Percentiles rank a stretch among this genome's conserved stretches.
Conservation (phyloP, 345 rosid genomes). For the Eucalyptus erythrocorys region DNA sequence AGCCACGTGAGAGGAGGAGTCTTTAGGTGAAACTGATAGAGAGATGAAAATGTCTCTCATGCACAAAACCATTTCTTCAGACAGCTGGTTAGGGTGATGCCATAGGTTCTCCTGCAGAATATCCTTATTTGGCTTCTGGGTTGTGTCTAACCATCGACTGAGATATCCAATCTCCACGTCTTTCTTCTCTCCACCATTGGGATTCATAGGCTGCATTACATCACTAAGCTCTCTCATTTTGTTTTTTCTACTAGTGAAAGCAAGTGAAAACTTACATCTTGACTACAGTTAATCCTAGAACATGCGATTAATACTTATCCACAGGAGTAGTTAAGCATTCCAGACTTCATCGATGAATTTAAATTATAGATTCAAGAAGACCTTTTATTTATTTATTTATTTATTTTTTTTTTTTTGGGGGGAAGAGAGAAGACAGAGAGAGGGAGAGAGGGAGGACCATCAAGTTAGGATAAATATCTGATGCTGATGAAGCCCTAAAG, state of each 20-base stretch:
- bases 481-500: constrained; percentile 11
- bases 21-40: constrained; percentile 38
- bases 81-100: constrained; percentile 40
- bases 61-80: constrained; percentile 57
- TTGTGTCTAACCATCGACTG: not conserved
- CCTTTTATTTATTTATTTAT: not conserved
- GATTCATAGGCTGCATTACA: constrained; percentile 13
- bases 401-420: not conserved
- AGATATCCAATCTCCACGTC: constrained; percentile 5
- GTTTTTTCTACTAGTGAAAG: not conserved
- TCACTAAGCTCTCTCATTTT: not conserved
- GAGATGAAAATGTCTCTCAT: constrained; percentile 56
- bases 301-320: not conserved
- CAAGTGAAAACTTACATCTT: not conserved
- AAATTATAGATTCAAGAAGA: not conserved
- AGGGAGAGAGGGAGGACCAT: not conserved
- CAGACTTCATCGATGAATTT: not conserved
- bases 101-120: constrained; percentile 23
- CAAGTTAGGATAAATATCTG: constrained; percentile 7
- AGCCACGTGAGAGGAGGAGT: constrained; percentile 14
- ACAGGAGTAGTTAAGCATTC: not conserved
- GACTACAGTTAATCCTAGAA: not conserved
- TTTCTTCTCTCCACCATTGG: constrained; percentile 5
- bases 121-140: constrained; percentile 1
- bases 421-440: fast-evolving